Conservation (phyloP, 2,329 filamentous ascomycete species). For the Teratosphaeria epicoccoides region DNA sequence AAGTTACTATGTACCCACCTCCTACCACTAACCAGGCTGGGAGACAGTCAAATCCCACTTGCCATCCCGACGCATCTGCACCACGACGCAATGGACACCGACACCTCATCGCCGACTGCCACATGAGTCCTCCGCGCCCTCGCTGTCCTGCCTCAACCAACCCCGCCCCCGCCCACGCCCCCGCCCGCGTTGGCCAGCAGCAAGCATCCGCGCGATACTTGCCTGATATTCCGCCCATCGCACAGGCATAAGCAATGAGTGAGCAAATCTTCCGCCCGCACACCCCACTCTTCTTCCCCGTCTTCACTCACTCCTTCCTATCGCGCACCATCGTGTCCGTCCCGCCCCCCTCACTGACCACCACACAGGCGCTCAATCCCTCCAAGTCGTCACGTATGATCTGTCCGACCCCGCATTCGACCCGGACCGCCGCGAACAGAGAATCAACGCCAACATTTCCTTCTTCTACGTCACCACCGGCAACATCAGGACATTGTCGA, state of each 20-base stretch:
- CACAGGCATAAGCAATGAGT: constrained; percentile 27
- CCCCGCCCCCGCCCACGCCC: no score
- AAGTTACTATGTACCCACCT: no score
- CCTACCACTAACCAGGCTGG: no score
- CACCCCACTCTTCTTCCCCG: neutral
- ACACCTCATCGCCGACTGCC: neutral
- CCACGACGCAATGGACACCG: no score
- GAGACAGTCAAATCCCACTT: no score
- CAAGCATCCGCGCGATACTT: neutral
- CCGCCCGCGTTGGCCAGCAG: no score
- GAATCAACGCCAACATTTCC: constrained; percentile 18
- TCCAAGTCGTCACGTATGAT: constrained; percentile 21
- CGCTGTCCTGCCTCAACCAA: no score
- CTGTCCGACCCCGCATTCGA: constrained; percentile 18
- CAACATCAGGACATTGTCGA: constrained; percentile 68
- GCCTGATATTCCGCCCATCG: neutral
- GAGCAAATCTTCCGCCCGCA: constrained; percentile 28
- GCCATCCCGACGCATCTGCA: no score
- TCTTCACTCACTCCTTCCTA: neutral
- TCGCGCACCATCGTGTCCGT: neutral
- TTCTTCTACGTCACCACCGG: constrained; percentile 27
- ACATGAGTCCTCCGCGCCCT: no score
- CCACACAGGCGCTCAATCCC: constrained; percentile 17
- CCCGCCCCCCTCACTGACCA: constrained; percentile 6
- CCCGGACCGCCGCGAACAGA: constrained; percentile 4